These are phyloP conservation scores for Haplosporangium gracile DNA, from an alignment of 192 early-diverging fungal genomes.

Conservation along the genomic window DNA sequence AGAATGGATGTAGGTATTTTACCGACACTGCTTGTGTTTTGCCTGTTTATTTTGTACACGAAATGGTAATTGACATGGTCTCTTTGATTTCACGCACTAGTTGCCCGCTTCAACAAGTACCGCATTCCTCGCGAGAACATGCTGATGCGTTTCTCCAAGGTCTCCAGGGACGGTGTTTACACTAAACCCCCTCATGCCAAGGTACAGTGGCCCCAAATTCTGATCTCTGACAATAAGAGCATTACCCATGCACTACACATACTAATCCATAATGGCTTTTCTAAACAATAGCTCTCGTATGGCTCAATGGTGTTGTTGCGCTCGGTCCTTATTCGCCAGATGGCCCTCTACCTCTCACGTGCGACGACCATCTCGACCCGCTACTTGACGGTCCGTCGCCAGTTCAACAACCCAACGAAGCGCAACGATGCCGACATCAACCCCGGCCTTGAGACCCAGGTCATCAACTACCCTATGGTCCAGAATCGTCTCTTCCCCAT, in stretches of 20 bases:
- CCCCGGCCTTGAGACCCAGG: slow-evolving; percentile 62
- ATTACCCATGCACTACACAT: not conserved
- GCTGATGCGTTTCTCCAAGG: slow-evolving; percentile 70
- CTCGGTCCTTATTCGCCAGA: slow-evolving; percentile 67
- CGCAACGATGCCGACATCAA: slow-evolving; percentile 61
- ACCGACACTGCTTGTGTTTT: not conserved
- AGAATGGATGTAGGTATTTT: slow-evolving; percentile 59
- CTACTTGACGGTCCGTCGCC: slow-evolving; percentile 62
- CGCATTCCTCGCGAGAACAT: slow-evolving; percentile 73
- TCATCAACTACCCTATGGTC: slow-evolving; percentile 66
- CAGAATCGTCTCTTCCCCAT: slow-evolving; percentile 65
- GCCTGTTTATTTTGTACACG: slow-evolving; percentile 11
- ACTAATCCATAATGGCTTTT: not conserved
- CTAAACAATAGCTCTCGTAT: slow-evolving; percentile 62
- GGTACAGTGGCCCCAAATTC: slow-evolving; percentile 26
- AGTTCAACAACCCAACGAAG: slow-evolving; percentile 60
- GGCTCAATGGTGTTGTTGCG: slow-evolving; percentile 77
- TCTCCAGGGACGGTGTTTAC: slow-evolving; percentile 67
- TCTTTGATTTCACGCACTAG: slow-evolving; percentile 45
- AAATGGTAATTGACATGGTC: slow-evolving; percentile 41
- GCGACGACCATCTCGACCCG: slow-evolving; percentile 65
- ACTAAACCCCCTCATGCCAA: slow-evolving; percentile 69
- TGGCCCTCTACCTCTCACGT: slow-evolving; percentile 58
- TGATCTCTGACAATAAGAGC: not conserved
- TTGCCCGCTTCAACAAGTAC: slow-evolving; percentile 80